These are phyloP conservation scores for Beta macrorhiza DNA, from an alignment of 179 eudicot species.

Conservation along the genomic window DNA sequence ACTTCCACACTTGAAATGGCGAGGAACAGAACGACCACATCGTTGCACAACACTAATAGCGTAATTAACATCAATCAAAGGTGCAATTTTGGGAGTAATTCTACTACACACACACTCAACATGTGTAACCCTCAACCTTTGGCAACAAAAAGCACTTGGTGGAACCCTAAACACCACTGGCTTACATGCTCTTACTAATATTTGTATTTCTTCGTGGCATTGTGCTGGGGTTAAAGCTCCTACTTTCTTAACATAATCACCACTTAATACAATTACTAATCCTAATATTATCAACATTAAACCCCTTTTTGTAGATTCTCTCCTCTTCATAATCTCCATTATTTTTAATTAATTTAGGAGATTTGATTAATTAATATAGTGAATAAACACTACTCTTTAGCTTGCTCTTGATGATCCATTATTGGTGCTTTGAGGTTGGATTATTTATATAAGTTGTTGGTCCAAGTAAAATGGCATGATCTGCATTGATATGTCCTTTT, in stretches of 20 bases:
- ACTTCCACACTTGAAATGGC: slow-evolving; percentile 48
- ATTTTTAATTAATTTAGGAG: background rate
- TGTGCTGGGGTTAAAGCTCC: slow-evolving; percentile 16
- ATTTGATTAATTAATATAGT: no score
- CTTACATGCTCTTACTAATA: slow-evolving; percentile 31
- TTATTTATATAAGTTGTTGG: background rate
- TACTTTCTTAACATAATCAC: background rate
- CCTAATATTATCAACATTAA: background rate
- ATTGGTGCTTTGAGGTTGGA: background rate
- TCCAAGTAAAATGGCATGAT: background rate
- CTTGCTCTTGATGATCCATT: background rate
- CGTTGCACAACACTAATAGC: slow-evolving; percentile 32
- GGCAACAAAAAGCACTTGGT: slow-evolving; percentile 34
- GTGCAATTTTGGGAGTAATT: slow-evolving; percentile 36
- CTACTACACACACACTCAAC: slow-evolving; percentile 30
- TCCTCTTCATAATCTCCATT: background rate
- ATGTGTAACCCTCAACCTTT: slow-evolving; percentile 27
- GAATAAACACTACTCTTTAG: no score
- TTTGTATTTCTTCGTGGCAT: slow-evolving; percentile 30
- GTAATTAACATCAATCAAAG: slow-evolving; percentile 32
- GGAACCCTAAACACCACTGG: slow-evolving; percentile 26
- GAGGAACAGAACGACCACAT: slow-evolving; percentile 43
- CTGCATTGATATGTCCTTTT: background rate
- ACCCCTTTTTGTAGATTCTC: background rate
- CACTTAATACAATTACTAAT: background rate